Conservation (phyloP, 2,329 filamentous ascomycete genomes). For the Calonectria multiphialidica region DNA sequence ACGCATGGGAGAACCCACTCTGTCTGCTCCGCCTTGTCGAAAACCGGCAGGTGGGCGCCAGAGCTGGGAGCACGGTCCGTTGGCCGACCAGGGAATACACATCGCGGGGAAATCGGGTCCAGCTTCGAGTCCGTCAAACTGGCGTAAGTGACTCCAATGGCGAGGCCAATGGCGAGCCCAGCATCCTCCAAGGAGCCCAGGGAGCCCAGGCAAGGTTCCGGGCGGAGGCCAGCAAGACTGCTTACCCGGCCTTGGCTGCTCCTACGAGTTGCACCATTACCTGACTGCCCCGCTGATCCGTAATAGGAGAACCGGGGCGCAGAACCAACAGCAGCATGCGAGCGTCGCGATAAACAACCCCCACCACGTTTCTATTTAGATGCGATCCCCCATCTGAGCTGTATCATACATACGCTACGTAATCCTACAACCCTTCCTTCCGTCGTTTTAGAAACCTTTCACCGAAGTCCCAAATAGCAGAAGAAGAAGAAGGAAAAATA, state of each 20-base stretch:
- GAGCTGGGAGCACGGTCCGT: neutral
- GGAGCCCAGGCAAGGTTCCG: neutral
- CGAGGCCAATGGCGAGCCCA: neutral
- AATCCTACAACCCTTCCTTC: neutral
- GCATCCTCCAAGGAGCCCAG: neutral
- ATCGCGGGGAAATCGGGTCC: neutral
- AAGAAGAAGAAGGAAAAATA: neutral
- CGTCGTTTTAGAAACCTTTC: neutral
- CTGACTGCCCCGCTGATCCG: neutral
- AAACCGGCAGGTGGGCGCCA: neutral
- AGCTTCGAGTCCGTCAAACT: neutral
- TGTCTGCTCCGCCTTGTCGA: neutral
- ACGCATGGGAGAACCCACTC: neutral
- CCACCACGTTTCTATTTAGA: conserved; percentile 4
- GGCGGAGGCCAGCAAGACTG: neutral
- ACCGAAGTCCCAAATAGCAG: neutral
- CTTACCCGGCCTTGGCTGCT: neutral
- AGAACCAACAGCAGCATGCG: neutral
- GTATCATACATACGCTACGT: neutral
- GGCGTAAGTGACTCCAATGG: neutral
- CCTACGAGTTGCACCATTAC: neutral
- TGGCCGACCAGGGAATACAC: neutral
- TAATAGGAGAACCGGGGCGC: neutral
- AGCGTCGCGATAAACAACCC: neutral
- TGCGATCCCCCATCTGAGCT: neutral